Conservation (phyloP, 2,329 filamentous ascomycete species). For the Claviceps monticola region DNA sequence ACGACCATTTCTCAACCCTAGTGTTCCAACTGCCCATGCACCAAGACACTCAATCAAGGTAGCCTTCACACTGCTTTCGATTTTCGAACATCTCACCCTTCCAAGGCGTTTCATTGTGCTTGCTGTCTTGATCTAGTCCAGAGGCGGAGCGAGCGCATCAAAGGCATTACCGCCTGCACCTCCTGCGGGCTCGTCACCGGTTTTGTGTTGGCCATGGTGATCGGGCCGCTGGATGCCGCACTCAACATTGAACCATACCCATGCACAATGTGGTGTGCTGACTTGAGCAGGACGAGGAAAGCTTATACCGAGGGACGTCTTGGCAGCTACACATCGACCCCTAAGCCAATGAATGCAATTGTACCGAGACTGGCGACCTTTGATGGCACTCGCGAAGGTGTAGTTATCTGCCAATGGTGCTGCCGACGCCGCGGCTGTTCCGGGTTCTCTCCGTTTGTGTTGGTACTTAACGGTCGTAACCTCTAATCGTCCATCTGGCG, state of each 20-base stretch:
- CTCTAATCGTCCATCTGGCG: slow-evolving; percentile 45
- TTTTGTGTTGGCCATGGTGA: slow-evolving; percentile 32
- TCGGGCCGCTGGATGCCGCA: slow-evolving; percentile 21
- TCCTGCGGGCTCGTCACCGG: slow-evolving; percentile 36
- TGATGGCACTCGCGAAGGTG: slow-evolving; percentile 9
- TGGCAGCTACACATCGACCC: slow-evolving; percentile 13
- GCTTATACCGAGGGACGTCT: slow-evolving; percentile 14
- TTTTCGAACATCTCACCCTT: too few species aligned
- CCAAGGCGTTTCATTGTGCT: too few species aligned
- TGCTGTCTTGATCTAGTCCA: too few species aligned
- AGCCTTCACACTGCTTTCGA: too few species aligned
- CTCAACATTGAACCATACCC: slow-evolving; percentile 19
- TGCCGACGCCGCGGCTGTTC: not conserved
- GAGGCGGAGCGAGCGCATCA: slow-evolving; percentile 43
- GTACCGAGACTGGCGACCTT: slow-evolving; percentile 23
- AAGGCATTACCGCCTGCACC: slow-evolving; percentile 68
- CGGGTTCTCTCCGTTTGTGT: slow-evolving; percentile 7
- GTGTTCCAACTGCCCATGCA: not conserved
- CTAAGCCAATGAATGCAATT: slow-evolving; percentile 22
- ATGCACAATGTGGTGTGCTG: slow-evolving; percentile 11
- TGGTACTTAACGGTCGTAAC: slow-evolving; percentile 29
- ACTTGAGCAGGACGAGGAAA: slow-evolving; percentile 15
- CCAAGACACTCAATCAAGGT: not conserved
- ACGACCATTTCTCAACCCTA: not conserved
- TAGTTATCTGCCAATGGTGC: slow-evolving; percentile 1